phyloP scores from a whole-genome alignment of 345 rosid species.

The Euphorbia peplus region DNA sequence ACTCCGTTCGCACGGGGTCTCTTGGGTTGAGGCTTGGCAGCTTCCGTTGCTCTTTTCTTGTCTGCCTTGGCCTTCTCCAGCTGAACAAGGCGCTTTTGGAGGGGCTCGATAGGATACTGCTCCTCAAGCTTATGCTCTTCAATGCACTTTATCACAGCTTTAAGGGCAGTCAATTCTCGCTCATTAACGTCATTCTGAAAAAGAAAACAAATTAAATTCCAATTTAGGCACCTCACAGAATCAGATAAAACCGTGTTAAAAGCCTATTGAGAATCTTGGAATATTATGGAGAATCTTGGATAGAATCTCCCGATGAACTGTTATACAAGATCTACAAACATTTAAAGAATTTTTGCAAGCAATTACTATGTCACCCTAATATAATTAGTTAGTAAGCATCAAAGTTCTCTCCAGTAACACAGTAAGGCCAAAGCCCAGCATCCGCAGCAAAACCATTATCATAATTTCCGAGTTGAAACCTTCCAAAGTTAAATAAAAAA shows the following conservation, averaged over 20 bases:
- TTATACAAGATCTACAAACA: no score
- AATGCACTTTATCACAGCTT: constrained; percentile 84
- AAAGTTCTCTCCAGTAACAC: background rate
- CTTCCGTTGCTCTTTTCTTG: constrained; percentile 79
- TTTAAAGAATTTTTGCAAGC: background rate
- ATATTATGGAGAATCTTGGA: no score
- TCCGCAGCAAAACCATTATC: background rate
- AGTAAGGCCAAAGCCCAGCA: background rate
- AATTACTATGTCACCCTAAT: background rate
- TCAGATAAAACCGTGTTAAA: background rate
- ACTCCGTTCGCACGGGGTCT: constrained; percentile 73
- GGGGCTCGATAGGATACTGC: constrained; percentile 65
- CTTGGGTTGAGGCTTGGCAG: constrained; percentile 84
- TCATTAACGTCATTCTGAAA: constrained; percentile 76
- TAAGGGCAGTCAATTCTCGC: constrained; percentile 76
- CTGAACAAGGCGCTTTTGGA: constrained; percentile 65
- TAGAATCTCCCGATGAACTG: no score
- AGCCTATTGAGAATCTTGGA: no score
- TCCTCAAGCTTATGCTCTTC: constrained; percentile 94
- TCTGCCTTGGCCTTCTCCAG: constrained; percentile 96
- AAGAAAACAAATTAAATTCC: constrained; percentile 1
- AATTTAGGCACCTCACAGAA: background rate
- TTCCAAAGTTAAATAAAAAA: background rate
- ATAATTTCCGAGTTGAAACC: background rate
- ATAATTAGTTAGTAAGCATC: background rate